phyloP scores from a whole-genome alignment of 2,329 filamentous ascomycete genomes.

The Pyrenochaeta sp. region DNA sequence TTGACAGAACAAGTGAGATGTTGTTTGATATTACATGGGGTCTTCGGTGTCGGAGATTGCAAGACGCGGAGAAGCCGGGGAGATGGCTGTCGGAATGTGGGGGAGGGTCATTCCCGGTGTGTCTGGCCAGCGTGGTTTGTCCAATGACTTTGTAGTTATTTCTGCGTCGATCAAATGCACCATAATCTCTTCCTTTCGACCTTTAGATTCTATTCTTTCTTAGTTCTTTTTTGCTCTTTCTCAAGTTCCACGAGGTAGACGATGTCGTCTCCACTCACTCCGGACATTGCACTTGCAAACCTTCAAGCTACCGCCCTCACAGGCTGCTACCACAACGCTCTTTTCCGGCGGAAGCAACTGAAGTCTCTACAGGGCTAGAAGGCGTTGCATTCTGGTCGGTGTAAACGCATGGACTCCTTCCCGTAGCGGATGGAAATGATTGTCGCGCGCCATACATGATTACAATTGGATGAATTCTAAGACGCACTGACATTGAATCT shows the following conservation, averaged over 20 bases:
- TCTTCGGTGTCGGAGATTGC: slow-evolving; percentile 4
- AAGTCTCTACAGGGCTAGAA: slow-evolving; percentile 49
- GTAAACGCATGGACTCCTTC: background rate
- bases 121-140: slow-evolving; percentile 2
- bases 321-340: slow-evolving; percentile 55
- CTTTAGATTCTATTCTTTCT: background rate
- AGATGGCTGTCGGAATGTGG: slow-evolving; percentile 30
- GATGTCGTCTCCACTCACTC: slow-evolving; percentile 27
- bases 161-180: slow-evolving; percentile 1
- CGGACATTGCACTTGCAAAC: slow-evolving; percentile 33
- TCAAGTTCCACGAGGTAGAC: background rate
- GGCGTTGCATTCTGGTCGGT: background rate
- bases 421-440: slow-evolving; percentile 8
- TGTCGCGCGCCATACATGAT: background rate
- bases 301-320: slow-evolving; percentile 56
- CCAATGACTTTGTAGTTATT: slow-evolving; percentile 1
- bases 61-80: slow-evolving; percentile 13
- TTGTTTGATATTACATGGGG: background rate
- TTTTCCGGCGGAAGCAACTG: slow-evolving; percentile 58
- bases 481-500: slow-evolving; percentile 14
- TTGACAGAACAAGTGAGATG: background rate
- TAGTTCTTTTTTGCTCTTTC: background rate
- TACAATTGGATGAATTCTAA: slow-evolving; percentile 5
- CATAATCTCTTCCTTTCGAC: slow-evolving; percentile 10
- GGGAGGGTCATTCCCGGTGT: slow-evolving; percentile 7